Conservation (phyloP, 345 rosid genomes). For the Salix caprea region DNA sequence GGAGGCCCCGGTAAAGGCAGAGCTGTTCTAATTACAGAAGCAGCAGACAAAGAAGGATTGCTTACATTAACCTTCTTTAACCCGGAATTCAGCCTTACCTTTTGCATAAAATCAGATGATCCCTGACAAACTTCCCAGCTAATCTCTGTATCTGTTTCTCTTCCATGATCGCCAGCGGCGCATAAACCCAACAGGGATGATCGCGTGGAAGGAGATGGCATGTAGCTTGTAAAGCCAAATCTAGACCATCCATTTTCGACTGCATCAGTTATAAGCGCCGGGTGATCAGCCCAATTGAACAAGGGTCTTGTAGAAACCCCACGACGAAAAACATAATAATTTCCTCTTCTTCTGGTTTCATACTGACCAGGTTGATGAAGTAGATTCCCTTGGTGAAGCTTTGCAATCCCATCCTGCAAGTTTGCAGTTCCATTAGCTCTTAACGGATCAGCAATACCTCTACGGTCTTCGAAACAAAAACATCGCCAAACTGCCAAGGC, state of each 20-base stretch:
- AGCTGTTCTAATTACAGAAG: slow-evolving; percentile 62
- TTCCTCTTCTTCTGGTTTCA: slow-evolving; percentile 48
- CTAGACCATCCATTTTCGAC: slow-evolving; percentile 86
- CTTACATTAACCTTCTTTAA: slow-evolving; percentile 18
- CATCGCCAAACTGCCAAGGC: slow-evolving; percentile 42
- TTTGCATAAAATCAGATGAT: slow-evolving; percentile 73
- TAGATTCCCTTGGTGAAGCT: slow-evolving; percentile 48
- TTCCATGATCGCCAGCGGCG: slow-evolving; percentile 38
- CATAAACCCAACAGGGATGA: slow-evolving; percentile 54
- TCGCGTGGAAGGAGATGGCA: slow-evolving; percentile 33
- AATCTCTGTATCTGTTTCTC: slow-evolving; percentile 48
- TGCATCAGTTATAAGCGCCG: slow-evolving; percentile 60
- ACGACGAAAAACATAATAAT: slow-evolving; percentile 44
- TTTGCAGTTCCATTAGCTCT: slow-evolving; percentile 15
- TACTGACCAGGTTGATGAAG: slow-evolving; percentile 36
- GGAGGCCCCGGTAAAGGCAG: slow-evolving; percentile 91
- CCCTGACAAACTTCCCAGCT: slow-evolving; percentile 83
- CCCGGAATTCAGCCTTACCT: slow-evolving; percentile 59
- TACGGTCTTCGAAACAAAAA: slow-evolving; percentile 25
- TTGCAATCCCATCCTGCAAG: slow-evolving; percentile 51
- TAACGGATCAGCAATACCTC: slow-evolving; percentile 6
- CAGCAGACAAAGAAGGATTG: slow-evolving; percentile 32
- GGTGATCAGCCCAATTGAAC: slow-evolving; percentile 80
- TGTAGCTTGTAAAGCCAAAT: slow-evolving; percentile 58
- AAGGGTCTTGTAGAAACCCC: slow-evolving; percentile 37